A percentile compares a stretch with the other conserved stretches of the same genome.
Evolutionary conservation across 305 asterid genomes (phyloP).

Genomic region (Fraxinus albicans): DNA sequence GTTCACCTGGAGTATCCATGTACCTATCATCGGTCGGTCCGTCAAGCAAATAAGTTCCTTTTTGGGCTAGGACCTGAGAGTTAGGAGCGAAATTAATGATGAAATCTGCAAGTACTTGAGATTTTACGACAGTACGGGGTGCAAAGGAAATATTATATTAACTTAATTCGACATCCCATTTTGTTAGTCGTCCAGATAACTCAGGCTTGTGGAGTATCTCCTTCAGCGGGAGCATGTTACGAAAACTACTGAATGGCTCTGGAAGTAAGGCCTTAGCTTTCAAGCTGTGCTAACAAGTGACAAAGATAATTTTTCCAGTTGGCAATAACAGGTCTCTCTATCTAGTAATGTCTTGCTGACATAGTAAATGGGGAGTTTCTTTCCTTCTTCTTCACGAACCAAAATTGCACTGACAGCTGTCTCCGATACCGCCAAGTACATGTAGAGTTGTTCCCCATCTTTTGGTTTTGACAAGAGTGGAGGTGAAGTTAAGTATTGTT

Average conservation of each 20-base stretch:
- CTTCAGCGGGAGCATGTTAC: not conserved
- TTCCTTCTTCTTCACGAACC: not conserved
- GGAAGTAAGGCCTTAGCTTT: not conserved
- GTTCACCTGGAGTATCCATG: not conserved
- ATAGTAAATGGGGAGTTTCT: not conserved
- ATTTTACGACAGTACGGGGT: not conserved
- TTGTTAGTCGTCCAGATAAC: not conserved
- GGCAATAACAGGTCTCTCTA: not conserved
- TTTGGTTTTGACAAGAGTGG: not conserved
- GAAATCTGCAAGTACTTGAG: not conserved
- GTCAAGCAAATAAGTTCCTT: too few relatives aligned
- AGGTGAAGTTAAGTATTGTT: not conserved
- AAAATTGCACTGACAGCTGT: too few relatives aligned
- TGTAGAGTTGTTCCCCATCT: not conserved
- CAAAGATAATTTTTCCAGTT: not conserved
- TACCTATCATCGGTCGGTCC: not conserved
- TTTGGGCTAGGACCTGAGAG: too few relatives aligned
- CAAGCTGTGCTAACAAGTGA: not conserved
- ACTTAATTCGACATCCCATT: not conserved
- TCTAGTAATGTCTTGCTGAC: not conserved
- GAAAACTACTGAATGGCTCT: not conserved
- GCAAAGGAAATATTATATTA: not conserved
- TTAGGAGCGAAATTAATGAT: not conserved
- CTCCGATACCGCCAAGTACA: not conserved
- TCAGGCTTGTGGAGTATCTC: not conserved